Base-by-base conservation (phyloP, 345 rosid genomes). In the Raphanus sativus region DNA sequence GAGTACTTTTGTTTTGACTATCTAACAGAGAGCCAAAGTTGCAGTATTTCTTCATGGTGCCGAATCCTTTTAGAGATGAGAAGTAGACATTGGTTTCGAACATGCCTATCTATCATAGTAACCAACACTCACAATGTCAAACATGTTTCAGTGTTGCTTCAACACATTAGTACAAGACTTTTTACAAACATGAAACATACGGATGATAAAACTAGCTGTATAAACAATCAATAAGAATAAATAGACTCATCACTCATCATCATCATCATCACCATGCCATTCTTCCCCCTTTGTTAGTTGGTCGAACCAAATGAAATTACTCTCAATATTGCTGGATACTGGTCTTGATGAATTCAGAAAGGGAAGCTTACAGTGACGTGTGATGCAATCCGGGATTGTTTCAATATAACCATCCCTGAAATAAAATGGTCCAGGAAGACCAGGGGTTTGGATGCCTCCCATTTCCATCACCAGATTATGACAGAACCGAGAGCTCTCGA, bases 61-160 rank as follows among this genome's bases (percentile, higher is more conserved):
- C n/a, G n/a, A n/a, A n/a, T n/a, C n/a, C n/a, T n/a, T n/a, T n/a
- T n/a, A n/a, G n/a, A n/a, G n/a, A n/a, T n/a, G n/a, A n/a, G n/a
- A n/a, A n/a, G n/a, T n/a, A n/a, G n/a, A n/a, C n/a, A n/a, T n/a
- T n/a, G n/a, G n/a, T n/a, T n/a, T n/a, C n/a, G n/a, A n/a, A n/a
- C n/a, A n/a, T n/a, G n/a, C n/a, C n/a, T n/a, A n/a, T n/a, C n/a
- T 29, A 63, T 62, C 58, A 40, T 66, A 73, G 40, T 61, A 38
- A 78, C 16, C 36, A 76, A 73, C 45, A 88, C 97, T 94, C 78
- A 94, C 97, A 65, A 90, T 94, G 87, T 94, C 98, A 80, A 91
- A 94, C 73, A 94, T 94, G 81, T 92, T 94, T 29, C 32, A 5
- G 32, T 29, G 32, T 29, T 29, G 32, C 32, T 29, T 5, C 32